Base-by-base conservation (phyloP, 2,329 filamentous ascomycete species). In the Thermoascus crustaceus region DNA sequence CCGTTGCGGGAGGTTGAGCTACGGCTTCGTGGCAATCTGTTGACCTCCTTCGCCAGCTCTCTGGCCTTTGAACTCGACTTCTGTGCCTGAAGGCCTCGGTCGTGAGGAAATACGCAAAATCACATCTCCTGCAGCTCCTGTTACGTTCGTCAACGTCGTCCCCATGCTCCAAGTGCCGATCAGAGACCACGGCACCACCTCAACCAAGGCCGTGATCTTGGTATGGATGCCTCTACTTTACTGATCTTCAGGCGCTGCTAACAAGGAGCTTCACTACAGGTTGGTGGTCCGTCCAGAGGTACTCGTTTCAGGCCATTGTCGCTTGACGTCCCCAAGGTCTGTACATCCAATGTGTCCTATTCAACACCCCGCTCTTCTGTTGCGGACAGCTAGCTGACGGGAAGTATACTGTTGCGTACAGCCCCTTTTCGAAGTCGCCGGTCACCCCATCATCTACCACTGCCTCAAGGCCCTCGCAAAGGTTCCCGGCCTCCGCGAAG, bases 361-460 rank as follows among this genome's bases (percentile, higher is more conserved):
- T 21, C 8, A 31, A 13, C 11, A 16, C 21, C 22, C 31, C 30
- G 35, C 27, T 18, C n/a, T 32, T 19, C 7, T 18, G n/a, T 30
- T 25, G 26, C 22, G 19, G 9, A 29, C 11, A 4, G 17, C 9
- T 7, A 16, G 14, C 27, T 19, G 20, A 25, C 14, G 7, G 8
- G 8, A 35, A 16, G 16, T 26, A 20, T 8, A 35, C 27, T 30
- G 9, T 6, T 24, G 7, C 13, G 5, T 24, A 23, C 47, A 93
- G 86, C 91, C 91, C 46, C 84, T 98, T 50, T 96, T 98, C 71
- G 89, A 95, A 63, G 87, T 98, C 57, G 91, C 91, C 49, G 91
- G 91, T 52, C 91, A 98, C 67, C 87, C 89, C 52, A 96, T 98
- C 69, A 87, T 96, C 71, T 89, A 88, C 75, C 91, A 98, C 73